These are phyloP conservation scores for Hypoxylon sp. DNA, from an alignment of 2,329 filamentous ascomycete species.

Conservation along the genomic window DNA sequence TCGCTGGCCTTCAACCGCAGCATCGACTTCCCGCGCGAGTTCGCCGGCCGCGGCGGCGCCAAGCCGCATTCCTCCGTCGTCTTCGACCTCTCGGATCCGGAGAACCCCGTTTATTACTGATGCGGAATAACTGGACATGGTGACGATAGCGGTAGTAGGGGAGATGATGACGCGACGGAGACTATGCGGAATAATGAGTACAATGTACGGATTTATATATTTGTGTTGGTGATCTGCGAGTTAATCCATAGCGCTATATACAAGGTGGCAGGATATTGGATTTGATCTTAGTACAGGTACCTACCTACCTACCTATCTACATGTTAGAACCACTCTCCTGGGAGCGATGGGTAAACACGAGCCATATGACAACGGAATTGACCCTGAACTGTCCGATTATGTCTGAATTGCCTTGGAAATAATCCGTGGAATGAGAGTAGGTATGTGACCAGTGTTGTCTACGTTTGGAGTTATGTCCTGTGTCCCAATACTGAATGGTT, in stretches of 20 bases:
- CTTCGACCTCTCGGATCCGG: slow-evolving; percentile 67
- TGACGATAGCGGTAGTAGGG: not conserved
- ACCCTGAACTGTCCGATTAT: no score
- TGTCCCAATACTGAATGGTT: no score
- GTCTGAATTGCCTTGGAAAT: no score
- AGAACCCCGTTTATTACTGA: slow-evolving; percentile 64
- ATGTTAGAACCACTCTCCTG: no score
- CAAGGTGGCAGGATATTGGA: no score
- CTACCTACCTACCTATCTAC: no score
- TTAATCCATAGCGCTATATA: not conserved
- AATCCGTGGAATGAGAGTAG: no score
- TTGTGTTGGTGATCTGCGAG: not conserved
- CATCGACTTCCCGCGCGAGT: slow-evolving; percentile 68
- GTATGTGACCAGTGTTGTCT: no score
- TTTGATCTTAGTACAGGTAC: no score
- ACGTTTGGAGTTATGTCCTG: no score
- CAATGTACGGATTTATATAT: not conserved
- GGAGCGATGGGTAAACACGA: no score
- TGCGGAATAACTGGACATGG: not conserved
- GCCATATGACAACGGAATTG: no score
- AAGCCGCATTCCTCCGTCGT: slow-evolving; percentile 69
- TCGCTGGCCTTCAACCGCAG: slow-evolving; percentile 69
- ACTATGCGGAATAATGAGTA: not conserved
- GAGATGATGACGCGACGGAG: not conserved
- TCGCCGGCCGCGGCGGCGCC: slow-evolving; percentile 67